Evolutionary conservation across 2,329 filamentous ascomycete species (phyloP).

Genomic region (Chrysosporium keratinophilum): DNA sequence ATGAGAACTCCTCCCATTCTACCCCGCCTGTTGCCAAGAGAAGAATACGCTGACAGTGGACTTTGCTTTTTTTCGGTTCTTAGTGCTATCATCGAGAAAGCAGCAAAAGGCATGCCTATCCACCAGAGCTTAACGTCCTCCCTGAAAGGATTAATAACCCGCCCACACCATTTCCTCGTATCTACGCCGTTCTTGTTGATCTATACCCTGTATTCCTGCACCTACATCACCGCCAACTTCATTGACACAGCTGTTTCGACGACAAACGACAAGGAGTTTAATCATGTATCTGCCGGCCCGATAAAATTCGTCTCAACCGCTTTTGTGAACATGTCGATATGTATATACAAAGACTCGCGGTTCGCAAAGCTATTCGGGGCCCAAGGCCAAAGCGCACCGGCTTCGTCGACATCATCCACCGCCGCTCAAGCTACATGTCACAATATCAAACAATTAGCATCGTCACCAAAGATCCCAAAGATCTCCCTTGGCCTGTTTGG

Average conservation of each 20-base stretch:
- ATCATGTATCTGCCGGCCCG: slow-evolving; percentile 57
- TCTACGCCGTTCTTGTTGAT: slow-evolving; percentile 42
- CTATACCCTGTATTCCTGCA: slow-evolving; percentile 65
- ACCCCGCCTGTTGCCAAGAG: not conserved
- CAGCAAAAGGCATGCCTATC: slow-evolving; percentile 37
- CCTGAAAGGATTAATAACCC: slow-evolving; percentile 31
- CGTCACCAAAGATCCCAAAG: slow-evolving; percentile 47
- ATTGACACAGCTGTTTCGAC: slow-evolving; percentile 74
- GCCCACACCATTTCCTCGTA: slow-evolving; percentile 36
- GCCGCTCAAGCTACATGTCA: slow-evolving; percentile 46
- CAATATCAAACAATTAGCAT: slow-evolving; percentile 9
- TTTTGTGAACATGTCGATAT: slow-evolving; percentile 71
- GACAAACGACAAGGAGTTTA: slow-evolving; percentile 46
- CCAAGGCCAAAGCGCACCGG: slow-evolving; percentile 21
- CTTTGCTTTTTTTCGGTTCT: not conserved
- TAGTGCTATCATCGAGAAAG: slow-evolving; percentile 43
- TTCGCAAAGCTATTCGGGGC: slow-evolving; percentile 77
- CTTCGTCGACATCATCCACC: slow-evolving; percentile 18
- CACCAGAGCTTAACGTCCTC: slow-evolving; percentile 32
- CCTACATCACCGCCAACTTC: slow-evolving; percentile 78
- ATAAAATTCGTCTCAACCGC: slow-evolving; percentile 73
- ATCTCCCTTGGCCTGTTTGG: slow-evolving; percentile 71
- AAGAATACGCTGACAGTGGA: not conserved
- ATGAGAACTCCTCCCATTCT: slow-evolving; percentile 20
- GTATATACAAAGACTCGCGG: slow-evolving; percentile 80